phyloP scores from a whole-genome alignment of 257 asterid species.

The Solanum chmielewskii region DNA sequence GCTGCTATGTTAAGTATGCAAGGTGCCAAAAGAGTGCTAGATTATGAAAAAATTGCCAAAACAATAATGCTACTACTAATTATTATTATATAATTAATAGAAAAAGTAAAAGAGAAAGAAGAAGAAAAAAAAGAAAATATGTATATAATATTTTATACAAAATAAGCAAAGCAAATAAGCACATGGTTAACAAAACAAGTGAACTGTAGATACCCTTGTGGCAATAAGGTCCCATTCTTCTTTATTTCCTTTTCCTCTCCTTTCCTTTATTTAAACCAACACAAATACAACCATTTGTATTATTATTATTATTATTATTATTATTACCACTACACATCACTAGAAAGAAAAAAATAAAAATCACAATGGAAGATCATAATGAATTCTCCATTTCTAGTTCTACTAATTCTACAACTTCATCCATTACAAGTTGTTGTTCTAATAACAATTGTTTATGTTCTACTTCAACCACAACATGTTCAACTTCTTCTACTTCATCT shows the following conservation, averaged over 20 bases:
- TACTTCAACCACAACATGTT: conserved; percentile 1
- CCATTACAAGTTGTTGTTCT: conserved; percentile 7
- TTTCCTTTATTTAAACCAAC: conserved; percentile 12
- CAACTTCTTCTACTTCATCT: conserved; percentile 18
- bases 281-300: neutral
- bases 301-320: conserved; percentile 8
- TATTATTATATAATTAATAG: neutral
- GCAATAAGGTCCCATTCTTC: conserved; percentile 7
- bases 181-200: conserved; percentile 10
- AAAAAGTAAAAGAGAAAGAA: neutral
- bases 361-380: conserved; percentile 39
- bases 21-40: neutral
- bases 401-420: conserved; percentile 9
- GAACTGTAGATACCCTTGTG: conserved; percentile 11
- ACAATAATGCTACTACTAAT: neutral
- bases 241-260: conserved; percentile 3
- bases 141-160: no score
- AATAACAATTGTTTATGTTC: conserved; percentile 3
- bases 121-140: neutral
- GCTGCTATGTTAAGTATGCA: neutral
- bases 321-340: neutral
- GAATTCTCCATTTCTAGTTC: neutral
- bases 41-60: neutral
- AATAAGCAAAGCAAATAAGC: neutral
- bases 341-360: neutral